Base-by-base conservation (phyloP, 768 basidiomycete genomes). In the Mycena kentingensis region DNA sequence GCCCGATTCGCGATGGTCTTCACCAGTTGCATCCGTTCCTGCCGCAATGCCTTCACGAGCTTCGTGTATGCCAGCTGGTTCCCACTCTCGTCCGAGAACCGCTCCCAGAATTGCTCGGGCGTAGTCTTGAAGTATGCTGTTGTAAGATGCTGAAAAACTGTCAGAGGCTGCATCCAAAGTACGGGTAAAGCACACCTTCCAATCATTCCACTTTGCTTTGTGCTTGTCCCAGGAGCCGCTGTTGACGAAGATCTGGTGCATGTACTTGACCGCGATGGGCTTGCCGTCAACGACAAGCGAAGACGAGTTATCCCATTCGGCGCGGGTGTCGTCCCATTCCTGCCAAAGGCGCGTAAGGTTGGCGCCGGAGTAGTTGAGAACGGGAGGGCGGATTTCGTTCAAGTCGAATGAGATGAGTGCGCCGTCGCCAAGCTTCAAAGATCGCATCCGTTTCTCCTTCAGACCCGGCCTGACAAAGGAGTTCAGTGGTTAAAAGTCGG, bases 271-370 rank as follows among this genome's bases (percentile, higher is more conserved):
- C 1, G 53, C 46, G 4, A 49, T 49, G 4, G 57, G 42, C 6
- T 46, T 46, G 2, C 46, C 61, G 16, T 32, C 36, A 31, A 68
- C 63, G 2, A 11, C 25, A 15, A 68, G 46, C 2, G 51, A 44
- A 0, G 67, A 66, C 5, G 43, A 18, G 1, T 41, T 26, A 13
- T 49, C 31, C 67, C 67, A 68, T 21, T 64, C 38, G 0, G 21
- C 11, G 5, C 57, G 55, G 13, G 26, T 53, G 55, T 68, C 61
- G 21, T 68, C 67, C 67, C 67, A 68, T 60, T 65, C 62, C 3
- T 35, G 46, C 35, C 66, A 63, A 5, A 68, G 58, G 0, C 42
- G 21, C 2, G 51, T 31, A 15, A 68, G 50, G 47, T 68, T 50
- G 8, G 54, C 26, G 1, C 46, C 62, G 31, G 65, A 68, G 3